Evolutionary conservation across 352 stramenopile species (phyloP), one percentile per base, ranked within the genome.

Genomic region (Phytopythium montanum): DNA sequence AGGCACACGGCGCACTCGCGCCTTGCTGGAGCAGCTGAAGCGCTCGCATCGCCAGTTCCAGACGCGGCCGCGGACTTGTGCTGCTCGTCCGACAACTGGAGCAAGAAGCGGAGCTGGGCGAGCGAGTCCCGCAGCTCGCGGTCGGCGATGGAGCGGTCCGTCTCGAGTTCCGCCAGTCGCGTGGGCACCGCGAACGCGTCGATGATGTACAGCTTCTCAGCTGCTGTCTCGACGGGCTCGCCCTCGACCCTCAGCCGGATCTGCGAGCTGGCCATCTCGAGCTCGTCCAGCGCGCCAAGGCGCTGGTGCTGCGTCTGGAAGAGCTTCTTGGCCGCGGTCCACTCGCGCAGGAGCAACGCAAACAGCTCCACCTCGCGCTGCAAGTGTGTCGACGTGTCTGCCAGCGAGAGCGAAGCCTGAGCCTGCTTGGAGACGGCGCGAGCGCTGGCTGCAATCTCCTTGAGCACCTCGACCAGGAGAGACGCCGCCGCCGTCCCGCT

Each of bases 1-100:
- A 96, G 71, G 62, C 90, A 98, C 23, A 98, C 74, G 4, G 76
- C 72, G 54, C 89, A 97, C 45, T 60, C 25, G 21, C 55, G 31
- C 67, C 28, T 76, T 41, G 29, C 73, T 41, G 29, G 64, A 50
- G 28, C 54, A 59, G 38, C 29, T 50, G 25, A 19, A 34, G 54
- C 23, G 0, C 33, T 21, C 13, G 28, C 14, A 10, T 8, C 31
- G 21, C 23, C 25, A 34, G 19, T 41, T 54, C 9, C 41, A 7
- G 21, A 5, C 6, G 33, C 21, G 19, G 46, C 60, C 1, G 31
- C 29, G 18, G 42, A 21, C 3, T 57, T 61, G 33, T 21, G 58
- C 26, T 23, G 42, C 39, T 73, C 65, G 16, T 57, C 54, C 31
- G 78, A 68, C 23, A 94, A 60, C 46, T 92, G 63, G 23, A 73